phyloP scores from a whole-genome alignment of 768 basidiomycete species.

The Rubroboletus pulcherrimus region DNA sequence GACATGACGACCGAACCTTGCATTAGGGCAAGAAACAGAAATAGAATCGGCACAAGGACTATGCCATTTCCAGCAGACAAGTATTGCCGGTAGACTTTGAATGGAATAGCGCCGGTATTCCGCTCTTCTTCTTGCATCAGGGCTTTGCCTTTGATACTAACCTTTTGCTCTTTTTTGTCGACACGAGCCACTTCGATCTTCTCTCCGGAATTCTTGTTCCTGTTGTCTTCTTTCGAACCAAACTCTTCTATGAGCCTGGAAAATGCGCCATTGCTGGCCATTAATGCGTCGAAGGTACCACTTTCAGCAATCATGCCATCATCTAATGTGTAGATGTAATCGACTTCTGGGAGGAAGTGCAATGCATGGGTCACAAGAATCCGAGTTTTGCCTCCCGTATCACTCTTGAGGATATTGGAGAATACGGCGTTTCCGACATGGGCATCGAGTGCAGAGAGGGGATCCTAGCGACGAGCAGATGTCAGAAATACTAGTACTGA shows the following conservation, averaged over 20 bases:
- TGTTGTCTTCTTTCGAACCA: conserved; percentile 55
- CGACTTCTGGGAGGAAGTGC: conserved; percentile 84
- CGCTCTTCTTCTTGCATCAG: conserved; percentile 87
- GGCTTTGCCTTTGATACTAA: conserved; percentile 39
- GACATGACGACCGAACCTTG: conserved; percentile 72
- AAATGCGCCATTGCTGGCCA: conserved; percentile 62
- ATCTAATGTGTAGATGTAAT: conserved; percentile 77
- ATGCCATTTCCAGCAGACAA: conserved; percentile 64
- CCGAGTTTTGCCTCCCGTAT: conserved; percentile 65
- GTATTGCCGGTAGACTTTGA: conserved; percentile 46
- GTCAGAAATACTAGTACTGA: not conserved
- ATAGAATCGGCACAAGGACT: conserved; percentile 60
- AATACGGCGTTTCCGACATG: conserved; percentile 89
- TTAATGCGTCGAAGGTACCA: conserved; percentile 74
- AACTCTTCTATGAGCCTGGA: conserved; percentile 73
- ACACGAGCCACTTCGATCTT: conserved; percentile 27
- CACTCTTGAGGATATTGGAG: conserved; percentile 72
- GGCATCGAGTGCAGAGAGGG: conserved; percentile 87
- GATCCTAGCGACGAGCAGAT: conserved; percentile 46
- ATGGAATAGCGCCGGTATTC: conserved; percentile 56
- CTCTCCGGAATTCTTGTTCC: conserved; percentile 38
- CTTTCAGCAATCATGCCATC: conserved; percentile 77
- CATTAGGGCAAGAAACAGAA: conserved; percentile 56
- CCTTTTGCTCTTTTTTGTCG: conserved; percentile 35
- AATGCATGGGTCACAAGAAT: conserved; percentile 90